Base-by-base conservation (phyloP, 495 filamentous ascomycete species). In the Penicillium pancosmium region DNA sequence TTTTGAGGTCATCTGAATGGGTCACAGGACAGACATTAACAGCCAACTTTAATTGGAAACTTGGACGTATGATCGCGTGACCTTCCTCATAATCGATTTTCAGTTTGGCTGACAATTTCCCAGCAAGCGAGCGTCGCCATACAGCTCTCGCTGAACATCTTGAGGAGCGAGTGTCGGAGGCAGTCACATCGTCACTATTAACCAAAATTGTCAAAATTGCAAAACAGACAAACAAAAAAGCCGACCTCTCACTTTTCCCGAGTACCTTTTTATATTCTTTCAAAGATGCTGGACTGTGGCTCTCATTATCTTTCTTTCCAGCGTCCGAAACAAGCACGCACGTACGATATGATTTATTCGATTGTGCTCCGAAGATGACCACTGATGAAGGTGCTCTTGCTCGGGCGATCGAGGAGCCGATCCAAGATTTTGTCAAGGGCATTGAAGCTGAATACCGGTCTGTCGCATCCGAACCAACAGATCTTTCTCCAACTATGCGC, bases 11-110 rank as follows among this genome's bases (percentile, higher is more conserved):
- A 21, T 67, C 56, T 7, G 47, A 25, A 10, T 80, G 73, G 70
- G 40, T 77, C 9, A 52, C 59, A 34, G 79, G 78, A 23, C 70
- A 69, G 54, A 74, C 66, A 4, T 35, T 78, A 2, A 62, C 75
- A 10, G 75, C 75, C 5, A 35, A 50, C 0, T 81, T 82, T 31
- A 82, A 82, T 52, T 82, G 79, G 80, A 82, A 81, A 50, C 15
- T 66, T 15, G 65, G 60, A 7, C 25, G 75, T 77, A 51, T 54
- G 64, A 63, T 16, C 11, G 19, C 19, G 11, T 33, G 16, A n/a
- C 27, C 27, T 31, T 1, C 27, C 27, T 31, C 8, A 9, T 10
- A n/a, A 34, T 36, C 4, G n/a, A 21, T 23, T 7, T 23, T 34
- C 6, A 18, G 18, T n/a, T 15, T 38, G 11, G 9, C 35, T 43